Percentiles rank a stretch among this genome's conserved stretches.
Conservation (phyloP, 129 eudicot genomes). For the Chrysanthemum lavandulifolium region DNA sequence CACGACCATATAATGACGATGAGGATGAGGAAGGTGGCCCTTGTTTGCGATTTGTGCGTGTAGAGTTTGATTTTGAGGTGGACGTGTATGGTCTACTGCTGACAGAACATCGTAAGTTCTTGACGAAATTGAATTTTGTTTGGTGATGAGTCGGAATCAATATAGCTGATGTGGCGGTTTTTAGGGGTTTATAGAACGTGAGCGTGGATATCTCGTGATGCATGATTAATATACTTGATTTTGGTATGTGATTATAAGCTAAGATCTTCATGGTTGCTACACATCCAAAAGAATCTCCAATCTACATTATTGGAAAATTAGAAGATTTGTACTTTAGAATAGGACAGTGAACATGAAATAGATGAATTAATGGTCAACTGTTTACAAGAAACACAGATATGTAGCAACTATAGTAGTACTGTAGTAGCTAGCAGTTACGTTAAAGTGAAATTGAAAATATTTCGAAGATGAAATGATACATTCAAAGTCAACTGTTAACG, state of each 20-base stretch:
- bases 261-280: conserved; percentile 58
- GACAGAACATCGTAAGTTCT: conserved; percentile 53
- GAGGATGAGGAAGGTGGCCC: conserved; percentile 30
- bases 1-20: conserved; percentile 63
- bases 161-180: conserved; percentile 27
- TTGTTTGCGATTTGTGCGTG: conserved; percentile 32
- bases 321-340: too few relatives aligned
- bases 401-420: too few relatives aligned
- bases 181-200: conserved; percentile 37
- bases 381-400: too few relatives aligned
- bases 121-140: conserved; percentile 38
- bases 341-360: too few relatives aligned
- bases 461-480: too few relatives aligned
- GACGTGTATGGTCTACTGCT: conserved; percentile 45
- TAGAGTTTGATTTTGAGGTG: conserved; percentile 31
- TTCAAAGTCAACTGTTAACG: too few relatives aligned
- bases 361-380: too few relatives aligned
- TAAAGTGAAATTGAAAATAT: too few relatives aligned
- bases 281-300: conserved; percentile 42
- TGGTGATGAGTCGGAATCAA: conserved; percentile 34
- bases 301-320: conserved; percentile 14
- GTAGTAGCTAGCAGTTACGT: too few relatives aligned
- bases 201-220: conserved; percentile 53
- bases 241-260: conserved; percentile 42
- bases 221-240: conserved; percentile 55